Evolutionary conservation across 495 filamentous ascomycete genomes (phyloP).

Genomic region (Trichoderma erinaceum): DNA sequence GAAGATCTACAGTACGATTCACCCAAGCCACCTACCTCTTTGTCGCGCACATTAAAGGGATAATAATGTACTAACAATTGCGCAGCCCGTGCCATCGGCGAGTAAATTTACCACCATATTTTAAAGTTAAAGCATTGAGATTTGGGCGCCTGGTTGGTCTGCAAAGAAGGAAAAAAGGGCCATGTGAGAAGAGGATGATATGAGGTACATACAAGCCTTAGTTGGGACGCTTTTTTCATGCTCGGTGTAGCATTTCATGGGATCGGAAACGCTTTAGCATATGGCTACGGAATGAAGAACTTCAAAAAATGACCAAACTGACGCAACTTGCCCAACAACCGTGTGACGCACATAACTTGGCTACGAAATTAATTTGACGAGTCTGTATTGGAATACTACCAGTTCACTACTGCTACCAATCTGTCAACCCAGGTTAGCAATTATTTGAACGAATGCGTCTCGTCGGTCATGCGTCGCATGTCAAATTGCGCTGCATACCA

Average conservation of each 20-base stretch:
- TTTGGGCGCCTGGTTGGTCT: constrained; percentile 16
- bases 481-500: neutral
- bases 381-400: neutral
- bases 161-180: constrained; percentile 1
- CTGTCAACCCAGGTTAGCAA: neutral
- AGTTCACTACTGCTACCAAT: neutral
- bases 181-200: constrained; percentile 10
- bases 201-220: constrained; percentile 10
- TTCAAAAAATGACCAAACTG: constrained; percentile 12
- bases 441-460: neutral
- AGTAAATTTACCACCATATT: constrained; percentile 13
- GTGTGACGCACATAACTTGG: neutral
- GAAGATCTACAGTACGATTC: constrained; percentile 91
- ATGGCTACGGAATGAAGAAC: constrained; percentile 17
- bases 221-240: constrained; percentile 15
- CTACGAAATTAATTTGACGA: neutral
- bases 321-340: neutral
- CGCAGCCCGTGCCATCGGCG: constrained; percentile 14
- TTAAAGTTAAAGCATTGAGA: constrained; percentile 14
- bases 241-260: constrained; percentile 14
- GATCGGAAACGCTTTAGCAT: constrained; percentile 15
- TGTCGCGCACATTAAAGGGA: neutral
- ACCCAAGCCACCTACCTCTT: neutral
- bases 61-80: neutral
- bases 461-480: neutral